Conservation (phyloP, 805 yeast genomes). For the Limtongia smithiae region DNA sequence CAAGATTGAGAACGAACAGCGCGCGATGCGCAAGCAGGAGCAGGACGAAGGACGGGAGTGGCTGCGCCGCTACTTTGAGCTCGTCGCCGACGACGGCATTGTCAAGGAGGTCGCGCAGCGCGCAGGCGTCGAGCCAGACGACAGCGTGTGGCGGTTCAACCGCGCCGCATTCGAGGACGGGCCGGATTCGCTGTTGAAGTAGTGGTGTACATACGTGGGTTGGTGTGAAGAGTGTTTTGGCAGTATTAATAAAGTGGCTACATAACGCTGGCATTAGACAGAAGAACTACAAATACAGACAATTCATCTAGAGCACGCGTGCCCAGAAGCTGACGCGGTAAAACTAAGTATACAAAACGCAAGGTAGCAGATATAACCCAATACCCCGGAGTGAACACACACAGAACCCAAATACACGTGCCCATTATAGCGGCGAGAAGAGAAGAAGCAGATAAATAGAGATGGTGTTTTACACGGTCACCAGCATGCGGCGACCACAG, state of each 20-base stretch:
- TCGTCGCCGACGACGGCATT: slow-evolving; percentile 27
- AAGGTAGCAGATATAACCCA: slow-evolving; percentile 1
- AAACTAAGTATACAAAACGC: slow-evolving; percentile 4
- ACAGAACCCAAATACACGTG: too few relatives aligned
- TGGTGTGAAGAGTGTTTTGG: background rate
- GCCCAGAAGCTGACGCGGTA: slow-evolving; percentile 3
- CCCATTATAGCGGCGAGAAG: background rate
- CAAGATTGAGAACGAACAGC: slow-evolving; percentile 75
- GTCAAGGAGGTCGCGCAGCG: slow-evolving; percentile 12
- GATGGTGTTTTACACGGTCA: too few relatives aligned
- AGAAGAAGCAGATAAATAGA: background rate
- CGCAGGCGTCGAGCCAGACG: slow-evolving; percentile 24
- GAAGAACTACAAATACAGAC: background rate
- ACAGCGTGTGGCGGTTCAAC: slow-evolving; percentile 33
- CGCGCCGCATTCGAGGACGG: slow-evolving; percentile 31
- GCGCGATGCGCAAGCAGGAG: slow-evolving; percentile 76
- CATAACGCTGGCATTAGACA: slow-evolving; percentile 6
- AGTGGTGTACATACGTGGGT: background rate
- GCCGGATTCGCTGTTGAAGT: slow-evolving; percentile 24
- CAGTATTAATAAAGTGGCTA: background rate
- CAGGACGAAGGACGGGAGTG: slow-evolving; percentile 59
- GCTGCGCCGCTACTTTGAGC: slow-evolving; percentile 79
- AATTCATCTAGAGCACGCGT: background rate
- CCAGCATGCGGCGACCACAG: too few relatives aligned
- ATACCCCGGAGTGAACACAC: too few relatives aligned